Percentiles rank a stretch among this genome's conserved stretches.
These are phyloP conservation scores for Puccinia novopanici DNA, from an alignment of 1,284 basidiomycete species.

Conservation along the genomic window DNA sequence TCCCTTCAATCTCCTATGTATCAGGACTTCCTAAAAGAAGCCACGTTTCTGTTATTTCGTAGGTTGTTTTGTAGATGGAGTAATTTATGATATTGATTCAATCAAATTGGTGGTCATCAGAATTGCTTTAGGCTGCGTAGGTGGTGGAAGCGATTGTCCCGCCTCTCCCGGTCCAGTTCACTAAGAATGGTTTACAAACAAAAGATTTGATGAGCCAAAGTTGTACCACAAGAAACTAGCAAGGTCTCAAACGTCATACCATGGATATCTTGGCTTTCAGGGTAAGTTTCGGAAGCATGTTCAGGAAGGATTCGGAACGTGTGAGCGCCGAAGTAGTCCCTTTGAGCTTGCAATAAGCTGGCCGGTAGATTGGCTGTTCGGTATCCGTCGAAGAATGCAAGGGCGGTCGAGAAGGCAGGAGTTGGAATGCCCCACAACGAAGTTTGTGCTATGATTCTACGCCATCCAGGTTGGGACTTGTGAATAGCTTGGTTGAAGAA, in stretches of 20 bases:
- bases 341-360: constrained; percentile 84
- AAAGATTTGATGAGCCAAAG: background rate
- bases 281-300: constrained; percentile 79
- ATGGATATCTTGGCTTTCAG: constrained; percentile 80
- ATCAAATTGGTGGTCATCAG: background rate
- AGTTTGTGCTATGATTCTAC: constrained; percentile 93
- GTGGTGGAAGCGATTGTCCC: constrained; percentile 88
- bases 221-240: constrained; percentile 18
- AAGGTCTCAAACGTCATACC: constrained; percentile 61
- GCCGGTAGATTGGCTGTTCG: constrained; percentile 82
- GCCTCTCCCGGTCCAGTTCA: constrained; percentile 74
- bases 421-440: constrained; percentile 97
- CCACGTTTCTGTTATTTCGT: too few relatives aligned
- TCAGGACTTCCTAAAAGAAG: too few relatives aligned
- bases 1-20: too few relatives aligned
- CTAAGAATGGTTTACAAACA: constrained; percentile 47
- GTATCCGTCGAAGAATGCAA: constrained; percentile 99
- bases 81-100: background rate
- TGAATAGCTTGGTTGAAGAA: constrained; percentile 96
- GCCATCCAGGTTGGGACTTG: constrained; percentile 95
- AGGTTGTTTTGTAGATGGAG: too few relatives aligned
- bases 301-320: constrained; percentile 89
- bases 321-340: constrained; percentile 69
- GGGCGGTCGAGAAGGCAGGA: constrained; percentile 91
- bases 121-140: constrained; percentile 75